phyloP scores from a whole-genome alignment of 2,329 filamentous ascomycete genomes.

The Coniochaeta sp. region DNA sequence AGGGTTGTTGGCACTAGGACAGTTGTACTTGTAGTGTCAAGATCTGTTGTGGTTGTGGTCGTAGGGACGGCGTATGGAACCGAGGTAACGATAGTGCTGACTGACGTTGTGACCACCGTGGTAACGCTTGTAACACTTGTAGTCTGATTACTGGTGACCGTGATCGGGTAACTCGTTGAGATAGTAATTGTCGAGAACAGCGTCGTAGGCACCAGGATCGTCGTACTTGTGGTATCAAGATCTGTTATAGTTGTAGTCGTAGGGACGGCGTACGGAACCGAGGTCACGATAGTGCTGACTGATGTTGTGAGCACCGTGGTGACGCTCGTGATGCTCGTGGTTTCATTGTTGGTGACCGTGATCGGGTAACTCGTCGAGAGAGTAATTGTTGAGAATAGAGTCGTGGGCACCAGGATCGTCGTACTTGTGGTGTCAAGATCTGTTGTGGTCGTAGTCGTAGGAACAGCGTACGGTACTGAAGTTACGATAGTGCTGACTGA shows the following conservation, averaged over 20 bases:
- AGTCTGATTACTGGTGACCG: neutral
- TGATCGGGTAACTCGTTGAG: neutral
- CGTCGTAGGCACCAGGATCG: neutral
- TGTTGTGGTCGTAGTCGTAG: no score
- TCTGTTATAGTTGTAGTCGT: no score
- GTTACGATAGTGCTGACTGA: no score
- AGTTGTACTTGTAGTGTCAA: neutral
- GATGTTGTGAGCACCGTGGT: no score
- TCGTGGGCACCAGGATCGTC: neutral
- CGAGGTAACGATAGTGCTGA: neutral
- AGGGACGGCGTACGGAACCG: no score
- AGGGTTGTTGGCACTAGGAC: neutral
- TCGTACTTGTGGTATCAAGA: neutral
- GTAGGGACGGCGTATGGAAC: conserved; percentile 1
- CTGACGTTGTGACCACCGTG: neutral
- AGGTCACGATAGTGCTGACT: no score
- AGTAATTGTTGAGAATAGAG: no score
- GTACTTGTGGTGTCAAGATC: neutral
- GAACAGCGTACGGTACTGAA: no score
- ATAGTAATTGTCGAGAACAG: neutral
- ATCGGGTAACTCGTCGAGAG: no score
- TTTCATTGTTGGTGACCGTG: no score
- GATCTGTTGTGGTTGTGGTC: neutral
- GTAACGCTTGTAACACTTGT: neutral
- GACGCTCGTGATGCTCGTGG: no score